Evolutionary conservation across 768 basidiomycete species (phyloP).

Genomic region (Psilocybe azurescens): DNA sequence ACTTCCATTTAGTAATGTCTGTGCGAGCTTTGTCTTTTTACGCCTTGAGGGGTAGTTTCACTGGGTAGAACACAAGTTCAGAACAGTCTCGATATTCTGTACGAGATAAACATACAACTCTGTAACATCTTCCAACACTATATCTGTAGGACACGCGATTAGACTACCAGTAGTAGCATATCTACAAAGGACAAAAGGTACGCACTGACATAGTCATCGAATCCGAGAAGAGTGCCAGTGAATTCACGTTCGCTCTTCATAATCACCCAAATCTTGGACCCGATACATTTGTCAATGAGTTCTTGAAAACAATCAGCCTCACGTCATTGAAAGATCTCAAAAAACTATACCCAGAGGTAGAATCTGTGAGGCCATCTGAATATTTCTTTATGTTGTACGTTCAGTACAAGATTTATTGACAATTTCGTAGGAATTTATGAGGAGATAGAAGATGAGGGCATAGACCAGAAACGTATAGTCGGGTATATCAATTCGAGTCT

Average conservation of each 20-base stretch:
- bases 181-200: conserved; percentile 30
- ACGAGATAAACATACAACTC: conserved; percentile 75
- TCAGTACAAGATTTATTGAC: background rate
- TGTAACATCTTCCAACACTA: conserved; percentile 95
- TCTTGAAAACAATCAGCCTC: conserved; percentile 50
- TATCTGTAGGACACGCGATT: conserved; percentile 52
- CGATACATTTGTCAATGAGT: conserved; percentile 96
- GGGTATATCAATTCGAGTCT: background rate
- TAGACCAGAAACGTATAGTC: background rate
- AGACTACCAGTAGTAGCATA: conserved; percentile 6
- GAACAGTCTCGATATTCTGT: background rate
- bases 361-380: conserved; percentile 87
- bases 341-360: conserved; percentile 77
- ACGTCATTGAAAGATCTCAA: background rate
- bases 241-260: conserved; percentile 99
- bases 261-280: conserved; percentile 96
- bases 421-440: background rate
- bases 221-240: conserved; percentile 91
- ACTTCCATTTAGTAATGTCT: conserved; percentile 92
- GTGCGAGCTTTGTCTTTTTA: conserved; percentile 82
- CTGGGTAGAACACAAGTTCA: conserved; percentile 44
- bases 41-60: conserved; percentile 84
- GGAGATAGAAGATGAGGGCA: conserved; percentile 4
- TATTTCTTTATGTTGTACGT: background rate
- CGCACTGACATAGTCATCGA: conserved; percentile 99